Evolutionary conservation across 2,329 filamentous ascomycete genomes (phyloP).

Genomic region (Scedosporium minutisporum): DNA sequence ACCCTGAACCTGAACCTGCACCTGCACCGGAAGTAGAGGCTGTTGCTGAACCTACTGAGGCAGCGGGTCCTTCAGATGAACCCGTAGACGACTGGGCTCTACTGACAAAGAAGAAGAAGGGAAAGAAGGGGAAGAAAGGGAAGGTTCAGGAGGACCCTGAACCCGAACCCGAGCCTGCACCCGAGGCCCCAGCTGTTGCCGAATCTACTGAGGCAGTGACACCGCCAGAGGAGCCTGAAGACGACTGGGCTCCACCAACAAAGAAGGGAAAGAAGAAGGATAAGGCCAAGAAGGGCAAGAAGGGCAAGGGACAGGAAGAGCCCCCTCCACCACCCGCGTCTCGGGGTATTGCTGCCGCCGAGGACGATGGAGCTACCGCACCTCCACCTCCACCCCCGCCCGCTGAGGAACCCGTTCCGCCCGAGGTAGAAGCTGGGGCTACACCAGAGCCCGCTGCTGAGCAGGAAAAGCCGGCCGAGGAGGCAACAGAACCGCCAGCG

Average conservation of each 20-base stretch:
- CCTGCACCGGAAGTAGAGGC: background rate
- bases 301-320: slow-evolving; percentile 2
- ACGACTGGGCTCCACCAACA: background rate
- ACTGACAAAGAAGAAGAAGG: slow-evolving; percentile 23
- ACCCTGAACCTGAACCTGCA: background rate
- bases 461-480: background rate
- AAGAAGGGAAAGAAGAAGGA: slow-evolving; percentile 3
- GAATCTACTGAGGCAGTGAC: slow-evolving; percentile 4
- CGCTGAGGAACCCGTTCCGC: background rate
- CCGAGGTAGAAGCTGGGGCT: slow-evolving; percentile 2
- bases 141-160: slow-evolving; percentile 1
- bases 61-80: background rate
- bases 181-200: slow-evolving; percentile 4
- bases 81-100: background rate
- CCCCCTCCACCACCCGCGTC: background rate
- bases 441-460: slow-evolving; percentile 2
- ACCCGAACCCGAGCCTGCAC: slow-evolving; percentile 5
- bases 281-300: slow-evolving; percentile 5
- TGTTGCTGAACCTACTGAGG: background rate
- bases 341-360: background rate
- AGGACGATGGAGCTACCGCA: background rate
- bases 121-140: slow-evolving; percentile 16
- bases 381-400: slow-evolving; percentile 4
- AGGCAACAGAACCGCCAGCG: slow-evolving; percentile 2
- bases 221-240: background rate